A percentile compares a stretch with the other conserved stretches of the same genome.
These are phyloP conservation scores for Tylopilus subfusipes DNA, from an alignment of 768 basidiomycete species.

Conservation along the genomic window DNA sequence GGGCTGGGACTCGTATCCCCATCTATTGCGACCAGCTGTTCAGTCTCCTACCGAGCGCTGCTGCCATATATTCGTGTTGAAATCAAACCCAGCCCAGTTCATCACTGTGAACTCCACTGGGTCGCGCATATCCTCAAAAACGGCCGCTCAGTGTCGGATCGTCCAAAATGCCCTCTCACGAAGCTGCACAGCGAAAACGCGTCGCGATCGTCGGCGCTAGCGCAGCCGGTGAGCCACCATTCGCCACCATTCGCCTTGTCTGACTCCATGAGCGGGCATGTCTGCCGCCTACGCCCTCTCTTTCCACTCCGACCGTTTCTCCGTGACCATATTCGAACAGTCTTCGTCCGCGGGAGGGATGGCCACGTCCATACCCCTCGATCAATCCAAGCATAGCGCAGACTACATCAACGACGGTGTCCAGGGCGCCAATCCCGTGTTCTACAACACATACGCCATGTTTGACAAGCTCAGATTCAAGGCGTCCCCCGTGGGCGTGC, in stretches of 20 bases:
- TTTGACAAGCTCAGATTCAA: not conserved
- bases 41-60: too few relatives aligned
- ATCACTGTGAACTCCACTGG: not conserved
- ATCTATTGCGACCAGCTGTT: too few relatives aligned
- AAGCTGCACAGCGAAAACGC: not conserved
- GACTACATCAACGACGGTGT: not conserved
- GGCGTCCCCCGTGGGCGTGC: not conserved
- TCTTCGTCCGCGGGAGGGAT: not conserved
- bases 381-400: not conserved
- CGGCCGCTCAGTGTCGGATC: not conserved
- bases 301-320: not conserved
- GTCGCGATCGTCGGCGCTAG: not conserved
- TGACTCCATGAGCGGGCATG: not conserved
- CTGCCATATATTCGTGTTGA: too few relatives aligned
- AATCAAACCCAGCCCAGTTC: not conserved
- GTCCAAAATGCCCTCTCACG: not conserved
- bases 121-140: not conserved
- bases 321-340: not conserved
- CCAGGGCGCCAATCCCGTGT: not conserved
- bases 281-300: not conserved
- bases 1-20: too few relatives aligned
- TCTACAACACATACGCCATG: not conserved
- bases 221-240: not conserved
- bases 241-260: not conserved
- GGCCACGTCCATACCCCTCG: not conserved